Conservation (phyloP, 169 alveolate genomes). For the Plasmodium falciparum region DNA sequence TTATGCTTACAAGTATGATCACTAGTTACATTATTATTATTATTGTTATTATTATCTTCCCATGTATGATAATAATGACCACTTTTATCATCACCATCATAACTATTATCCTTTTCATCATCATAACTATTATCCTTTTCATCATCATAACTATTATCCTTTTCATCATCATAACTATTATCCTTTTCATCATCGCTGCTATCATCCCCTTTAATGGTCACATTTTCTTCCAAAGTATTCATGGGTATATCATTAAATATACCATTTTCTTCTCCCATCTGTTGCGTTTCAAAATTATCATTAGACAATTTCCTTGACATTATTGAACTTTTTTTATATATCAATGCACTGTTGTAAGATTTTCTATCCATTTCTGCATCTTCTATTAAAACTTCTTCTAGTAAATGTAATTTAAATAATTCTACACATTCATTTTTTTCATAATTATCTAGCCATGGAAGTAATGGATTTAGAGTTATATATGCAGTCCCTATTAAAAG, state of each 20-base stretch:
- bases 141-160: not conserved
- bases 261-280: conserved; percentile 6
- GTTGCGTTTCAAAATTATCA: conserved; percentile 24
- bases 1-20: not conserved
- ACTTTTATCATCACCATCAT: not conserved
- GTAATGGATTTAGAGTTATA: conserved; percentile 84
- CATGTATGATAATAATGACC: not conserved
- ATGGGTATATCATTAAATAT: conserved; percentile 14
- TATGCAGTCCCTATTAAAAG: conserved; percentile 85
- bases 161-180: not conserved
- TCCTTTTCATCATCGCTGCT: not conserved
- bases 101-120: not conserved
- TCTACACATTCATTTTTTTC: conserved; percentile 84
- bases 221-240: conserved; percentile 23
- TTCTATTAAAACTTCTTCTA: conserved; percentile 85
- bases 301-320: conserved; percentile 41
- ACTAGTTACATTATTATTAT: not conserved
- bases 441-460: conserved; percentile 88
- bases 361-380: conserved; percentile 83
- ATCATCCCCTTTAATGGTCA: not conserved
- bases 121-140: not conserved
- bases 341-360: conserved; percentile 45
- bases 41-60: not conserved
- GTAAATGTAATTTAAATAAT: conserved; percentile 82
- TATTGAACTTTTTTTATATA: conserved; percentile 68